phyloP scores from a whole-genome alignment of 2,329 filamentous ascomycete species.

The Apiospora phragmitis region DNA sequence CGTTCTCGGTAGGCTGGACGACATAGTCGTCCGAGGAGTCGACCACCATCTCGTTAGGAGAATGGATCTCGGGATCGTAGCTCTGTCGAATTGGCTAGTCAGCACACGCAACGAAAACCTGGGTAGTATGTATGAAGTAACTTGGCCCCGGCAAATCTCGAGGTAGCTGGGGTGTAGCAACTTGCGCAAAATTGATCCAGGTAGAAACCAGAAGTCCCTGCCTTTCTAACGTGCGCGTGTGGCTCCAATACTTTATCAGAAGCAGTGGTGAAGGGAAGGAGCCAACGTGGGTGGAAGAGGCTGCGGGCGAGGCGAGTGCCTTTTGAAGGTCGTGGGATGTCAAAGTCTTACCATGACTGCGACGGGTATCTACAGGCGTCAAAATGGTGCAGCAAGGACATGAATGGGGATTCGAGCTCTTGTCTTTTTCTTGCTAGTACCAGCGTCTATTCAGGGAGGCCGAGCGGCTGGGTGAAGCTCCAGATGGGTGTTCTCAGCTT shows the following conservation, averaged over 20 bases:
- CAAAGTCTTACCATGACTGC: conserved; percentile 7
- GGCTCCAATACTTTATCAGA: not conserved
- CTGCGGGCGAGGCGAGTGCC: not conserved
- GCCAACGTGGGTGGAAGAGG: not conserved
- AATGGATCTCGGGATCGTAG: conserved; percentile 52
- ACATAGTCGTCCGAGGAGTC: conserved; percentile 57
- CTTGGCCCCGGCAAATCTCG: not conserved
- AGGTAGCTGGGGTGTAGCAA: not conserved
- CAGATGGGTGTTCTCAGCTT: not conserved
- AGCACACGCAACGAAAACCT: not conserved
- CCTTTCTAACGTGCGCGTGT: not conserved
- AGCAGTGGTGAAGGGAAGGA: not conserved
- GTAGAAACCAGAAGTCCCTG: not conserved
- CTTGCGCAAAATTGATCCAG: not conserved
- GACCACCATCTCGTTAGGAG: conserved; percentile 58
- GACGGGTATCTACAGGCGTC: not conserved
- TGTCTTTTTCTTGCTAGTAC: conserved; percentile 3
- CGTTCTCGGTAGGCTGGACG: conserved; percentile 44
- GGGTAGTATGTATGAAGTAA: too few relatives aligned
- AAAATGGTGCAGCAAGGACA: not conserved
- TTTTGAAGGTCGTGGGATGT: not conserved
- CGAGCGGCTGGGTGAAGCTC: not conserved
- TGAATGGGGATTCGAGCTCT: not conserved
- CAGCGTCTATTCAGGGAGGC: not conserved
- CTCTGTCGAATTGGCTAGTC: conserved; percentile 36